Evolutionary conservation across 1,139 yeast species (phyloP).

Genomic region (Yamadazyma aaseri): DNA sequence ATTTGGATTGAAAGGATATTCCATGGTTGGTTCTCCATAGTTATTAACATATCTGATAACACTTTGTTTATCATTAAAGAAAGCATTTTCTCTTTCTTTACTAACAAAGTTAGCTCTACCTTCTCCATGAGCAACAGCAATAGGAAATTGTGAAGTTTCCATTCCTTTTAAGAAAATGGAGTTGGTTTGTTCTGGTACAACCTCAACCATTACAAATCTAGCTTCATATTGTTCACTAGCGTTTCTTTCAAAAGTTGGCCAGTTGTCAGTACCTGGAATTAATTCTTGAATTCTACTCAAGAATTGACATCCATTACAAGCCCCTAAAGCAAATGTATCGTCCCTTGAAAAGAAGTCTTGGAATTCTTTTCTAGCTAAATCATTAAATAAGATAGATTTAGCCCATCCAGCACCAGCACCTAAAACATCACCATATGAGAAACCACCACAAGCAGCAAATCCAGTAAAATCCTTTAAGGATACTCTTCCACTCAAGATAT

Average conservation of each 20-base stretch:
- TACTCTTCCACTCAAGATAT: constrained; percentile 71
- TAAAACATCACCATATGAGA: constrained; percentile 97
- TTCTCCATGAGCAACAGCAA: constrained; percentile 99
- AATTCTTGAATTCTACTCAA: constrained; percentile 81
- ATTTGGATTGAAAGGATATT: constrained; percentile 93
- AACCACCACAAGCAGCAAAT: constrained; percentile 98
- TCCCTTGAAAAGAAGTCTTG: constrained; percentile 76
- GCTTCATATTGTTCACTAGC: constrained; percentile 95
- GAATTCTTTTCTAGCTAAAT: constrained; percentile 73
- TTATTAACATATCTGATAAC: constrained; percentile 85
- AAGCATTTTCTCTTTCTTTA: constrained; percentile 38
- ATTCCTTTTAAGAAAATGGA: constrained; percentile 83
- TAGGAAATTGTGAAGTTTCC: constrained; percentile 90
- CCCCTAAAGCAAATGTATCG: constrained; percentile 98
- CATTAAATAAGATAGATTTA: constrained; percentile 88
- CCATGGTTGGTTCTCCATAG: constrained; percentile 78
- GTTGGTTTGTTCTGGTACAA: constrained; percentile 50
- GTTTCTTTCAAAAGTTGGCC: constrained; percentile 97
- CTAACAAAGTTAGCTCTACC: constrained; percentile 79
- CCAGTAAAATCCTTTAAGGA: constrained; percentile 85
- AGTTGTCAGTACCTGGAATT: constrained; percentile 92
- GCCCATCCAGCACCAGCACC: constrained; percentile 99
- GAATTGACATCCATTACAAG: constrained; percentile 99
- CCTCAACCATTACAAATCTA: constrained; percentile 87
- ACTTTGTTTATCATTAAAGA: constrained; percentile 47